Evolutionary conservation across 192 early-diverging fungal genomes (phyloP).

Genomic region (Coemansia sp.): DNA sequence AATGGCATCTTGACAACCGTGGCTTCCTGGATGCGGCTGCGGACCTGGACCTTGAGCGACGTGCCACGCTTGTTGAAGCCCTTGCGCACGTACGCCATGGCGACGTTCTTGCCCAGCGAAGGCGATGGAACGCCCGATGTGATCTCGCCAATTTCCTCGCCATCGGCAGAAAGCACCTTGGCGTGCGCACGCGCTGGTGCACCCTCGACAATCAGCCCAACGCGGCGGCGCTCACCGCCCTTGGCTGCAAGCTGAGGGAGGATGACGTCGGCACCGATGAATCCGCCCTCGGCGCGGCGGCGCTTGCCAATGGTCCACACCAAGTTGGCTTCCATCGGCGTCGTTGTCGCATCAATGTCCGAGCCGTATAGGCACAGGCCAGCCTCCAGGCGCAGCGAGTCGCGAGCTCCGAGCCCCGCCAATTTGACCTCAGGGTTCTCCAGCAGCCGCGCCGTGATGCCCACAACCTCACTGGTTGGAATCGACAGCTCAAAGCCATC

Average conservation of each 20-base stretch:
- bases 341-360: slow-evolving; percentile 88
- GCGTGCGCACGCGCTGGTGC: slow-evolving; percentile 85
- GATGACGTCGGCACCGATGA: slow-evolving; percentile 85
- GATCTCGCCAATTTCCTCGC: slow-evolving; percentile 72
- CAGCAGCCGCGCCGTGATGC: slow-evolving; percentile 69
- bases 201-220: slow-evolving; percentile 88
- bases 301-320: slow-evolving; percentile 96
- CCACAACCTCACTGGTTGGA: slow-evolving; percentile 66
- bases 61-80: slow-evolving; percentile 92
- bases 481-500: slow-evolving; percentile 99
- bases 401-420: slow-evolving; percentile 93
- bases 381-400: slow-evolving; percentile 93
- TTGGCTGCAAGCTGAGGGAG: slow-evolving; percentile 80
- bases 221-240: slow-evolving; percentile 72
- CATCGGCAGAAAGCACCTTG: slow-evolving; percentile 64
- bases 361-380: slow-evolving; percentile 97
- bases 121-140: slow-evolving; percentile 94
- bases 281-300: slow-evolving; percentile 83
- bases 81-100: slow-evolving; percentile 92
- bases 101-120: slow-evolving; percentile 90
- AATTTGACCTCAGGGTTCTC: slow-evolving; percentile 75
- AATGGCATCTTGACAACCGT: slow-evolving; percentile 94
- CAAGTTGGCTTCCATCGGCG: slow-evolving; percentile 90
- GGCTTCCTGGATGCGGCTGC: slow-evolving; percentile 81
- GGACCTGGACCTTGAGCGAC: slow-evolving; percentile 86